Base-by-base conservation (phyloP, 2,329 filamentous ascomycete genomes). In the Alternaria rosae region DNA sequence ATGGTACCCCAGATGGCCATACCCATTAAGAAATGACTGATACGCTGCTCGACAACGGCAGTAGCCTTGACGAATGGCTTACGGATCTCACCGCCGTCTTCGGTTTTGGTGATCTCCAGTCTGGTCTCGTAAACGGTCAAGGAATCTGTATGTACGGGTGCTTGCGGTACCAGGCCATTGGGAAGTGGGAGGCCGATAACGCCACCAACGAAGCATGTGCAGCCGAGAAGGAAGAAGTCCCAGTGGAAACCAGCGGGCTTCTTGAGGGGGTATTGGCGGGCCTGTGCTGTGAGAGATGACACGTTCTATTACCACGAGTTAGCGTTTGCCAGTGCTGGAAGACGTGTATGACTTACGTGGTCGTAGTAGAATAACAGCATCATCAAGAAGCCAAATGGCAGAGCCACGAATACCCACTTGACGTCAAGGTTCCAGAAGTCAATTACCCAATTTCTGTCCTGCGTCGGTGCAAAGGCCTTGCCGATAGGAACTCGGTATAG, bases 361-460 rank as follows among this genome's bases (percentile, higher is more conserved):
- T 87, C 85, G 66, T 86, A 87, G 72, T 86, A 87, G 75, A 87
- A 87, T 3, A 87, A 79, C 12, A 87, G 78, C 63, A 84, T 86
- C 28, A 86, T 74, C 26, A 87, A 69, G 55, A 87, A 83, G 0
- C 84, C 85, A 59, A 87, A 85, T 0, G 85, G 85, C 21, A 86
- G 66, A 3, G 85, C 83, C 1, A 85, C 81, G 57, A 86, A 86
- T 3, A 86, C 79, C 82, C 84, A 86, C 64, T 83, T 83, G 17
- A 79, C 78, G 15, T 83, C 79, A 5, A 86, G 73, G 21, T 80
- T 82, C 84, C 85, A 87, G 67, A 87, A 87, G 35, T 82, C 77
- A 10, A 87, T 82, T 5, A 86, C 72, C 83, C 84, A 85, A 52
- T 73, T 68, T 3, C 84, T 76, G 9, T 80, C 76, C 11, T 79